Percentiles rank a stretch among this genome's conserved stretches.
Conservation (phyloP, 192 early-diverging fungal genomes). For the Allomyces macrogynus region DNA sequence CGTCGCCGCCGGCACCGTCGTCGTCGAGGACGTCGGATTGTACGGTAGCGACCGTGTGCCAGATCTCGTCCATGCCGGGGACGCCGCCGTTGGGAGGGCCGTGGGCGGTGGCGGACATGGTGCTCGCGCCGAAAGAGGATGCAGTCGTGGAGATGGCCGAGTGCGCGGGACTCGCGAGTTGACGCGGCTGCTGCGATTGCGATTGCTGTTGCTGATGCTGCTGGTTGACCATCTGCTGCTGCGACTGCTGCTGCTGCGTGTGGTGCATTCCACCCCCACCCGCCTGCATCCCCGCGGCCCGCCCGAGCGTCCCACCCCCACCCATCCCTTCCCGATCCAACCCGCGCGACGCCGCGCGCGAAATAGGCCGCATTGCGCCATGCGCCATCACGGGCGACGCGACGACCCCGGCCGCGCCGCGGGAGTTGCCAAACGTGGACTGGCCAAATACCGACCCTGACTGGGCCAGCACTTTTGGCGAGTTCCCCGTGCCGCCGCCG, state of each 20-base stretch:
- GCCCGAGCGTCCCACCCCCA: too few relatives aligned
- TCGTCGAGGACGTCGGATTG: neutral
- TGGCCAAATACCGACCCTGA: too few relatives aligned
- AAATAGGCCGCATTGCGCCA: too few relatives aligned
- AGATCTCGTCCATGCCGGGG: neutral
- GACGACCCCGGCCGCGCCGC: too few relatives aligned
- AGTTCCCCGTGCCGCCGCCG: too few relatives aligned
- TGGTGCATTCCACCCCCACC: neutral
- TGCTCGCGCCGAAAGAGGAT: neutral
- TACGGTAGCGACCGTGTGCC: neutral
- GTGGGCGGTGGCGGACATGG: neutral
- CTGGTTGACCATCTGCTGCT: neutral
- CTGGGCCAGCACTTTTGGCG: too few relatives aligned
- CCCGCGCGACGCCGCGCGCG: too few relatives aligned
- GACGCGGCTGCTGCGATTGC: neutral
- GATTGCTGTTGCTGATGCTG: neutral
- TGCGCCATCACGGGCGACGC: too few relatives aligned
- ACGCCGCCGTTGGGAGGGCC: neutral
- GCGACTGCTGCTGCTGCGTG: neutral
- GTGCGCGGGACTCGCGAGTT: neutral
- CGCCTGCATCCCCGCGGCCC: too few relatives aligned
- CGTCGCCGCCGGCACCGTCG: neutral
- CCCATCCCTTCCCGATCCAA: too few relatives aligned
- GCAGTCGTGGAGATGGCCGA: neutral
- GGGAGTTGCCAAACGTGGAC: too few relatives aligned